Evolutionary conservation across 768 basidiomycete species (phyloP).

Genomic region (Russula sp.): DNA sequence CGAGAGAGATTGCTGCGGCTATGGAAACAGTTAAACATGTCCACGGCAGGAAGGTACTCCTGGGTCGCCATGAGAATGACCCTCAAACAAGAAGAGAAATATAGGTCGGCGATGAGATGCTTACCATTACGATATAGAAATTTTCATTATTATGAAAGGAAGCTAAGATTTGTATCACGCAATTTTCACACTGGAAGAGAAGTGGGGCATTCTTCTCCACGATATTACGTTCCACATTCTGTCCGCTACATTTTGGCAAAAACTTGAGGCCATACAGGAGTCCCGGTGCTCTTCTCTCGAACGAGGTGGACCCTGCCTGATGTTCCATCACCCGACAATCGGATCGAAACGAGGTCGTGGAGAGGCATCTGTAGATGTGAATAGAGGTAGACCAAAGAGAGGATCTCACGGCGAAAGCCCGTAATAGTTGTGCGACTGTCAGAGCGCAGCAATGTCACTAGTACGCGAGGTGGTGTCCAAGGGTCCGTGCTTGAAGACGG

Average conservation of each 20-base stretch:
- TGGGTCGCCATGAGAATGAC: background rate
- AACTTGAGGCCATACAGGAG: background rate
- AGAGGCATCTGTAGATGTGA: background rate
- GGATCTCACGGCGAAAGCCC: background rate
- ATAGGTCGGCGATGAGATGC: background rate
- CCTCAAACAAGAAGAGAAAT: background rate
- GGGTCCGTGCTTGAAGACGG: no score
- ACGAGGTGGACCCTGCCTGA: constrained; percentile 1
- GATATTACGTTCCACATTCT: background rate
- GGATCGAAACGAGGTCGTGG: background rate
- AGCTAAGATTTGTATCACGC: constrained; percentile 3
- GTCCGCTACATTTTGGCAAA: background rate
- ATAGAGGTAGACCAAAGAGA: no score
- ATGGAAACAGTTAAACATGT: constrained; percentile 2
- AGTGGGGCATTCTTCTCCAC: constrained; percentile 6
- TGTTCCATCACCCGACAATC: background rate
- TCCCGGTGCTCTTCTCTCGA: background rate
- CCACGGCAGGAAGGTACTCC: constrained; percentile 10
- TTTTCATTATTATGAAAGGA: constrained; percentile 13
- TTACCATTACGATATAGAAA: constrained; percentile 14
- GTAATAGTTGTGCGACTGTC: no score
- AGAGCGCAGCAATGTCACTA: no score
- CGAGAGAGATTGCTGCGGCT: background rate
- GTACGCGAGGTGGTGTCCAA: no score
- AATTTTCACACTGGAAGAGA: background rate